Evolutionary conservation across 2,329 filamentous ascomycete genomes (phyloP), one percentile per base, ranked within the genome.

Genomic region (Talaromyces marneffei): DNA sequence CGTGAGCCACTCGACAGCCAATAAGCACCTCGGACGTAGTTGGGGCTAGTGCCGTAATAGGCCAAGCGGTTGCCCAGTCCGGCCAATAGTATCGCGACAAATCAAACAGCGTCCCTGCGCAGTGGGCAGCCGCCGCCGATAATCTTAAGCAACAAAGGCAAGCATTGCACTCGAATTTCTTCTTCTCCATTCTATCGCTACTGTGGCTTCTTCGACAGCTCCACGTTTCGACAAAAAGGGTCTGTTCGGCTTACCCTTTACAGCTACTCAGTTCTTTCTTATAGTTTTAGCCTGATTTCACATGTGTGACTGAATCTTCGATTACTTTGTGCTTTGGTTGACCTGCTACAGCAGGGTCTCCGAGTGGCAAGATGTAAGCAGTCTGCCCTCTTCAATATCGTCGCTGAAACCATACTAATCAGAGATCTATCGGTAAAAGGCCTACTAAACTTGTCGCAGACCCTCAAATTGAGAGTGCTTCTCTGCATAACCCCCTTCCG

Each of bases 391-490:
- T 9, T 31, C 31, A 33, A 18, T 27, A 25, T 39, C 18, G 23
- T 46, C 16, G 54, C 27, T 37, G 52, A 56, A 29, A 27, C 12
- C 16, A 9, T 53, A 40, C 62, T 65, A 56, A 65, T 60, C 56
- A 58, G 42, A 50, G 53, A 52, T 20, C 4, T n/a, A n/a, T 23
- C 18, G n/a, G 48, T 3, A 50, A 33, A 62, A 55, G 89, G 89
- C 87, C 83, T n/a, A n/a, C 88, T 79, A 87, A 87, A 75, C 89
- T 99, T 77, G 92, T 97, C 76, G 90, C 96, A 79, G 93, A 91
- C 78, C 79, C 88, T 68, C 91, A 96, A 83, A 96, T 99, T 76
- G 85, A 89, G 81, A 83, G 87, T 74, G 90, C 94, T 66, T 89
- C 91, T 74, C 85, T 99, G 68, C 88, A 97, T 77, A 92, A 91